Evolutionary conservation across 1,284 basidiomycete genomes (phyloP), one percentile per base, ranked within the genome.

Genomic region (Ganoderma lucidum): DNA sequence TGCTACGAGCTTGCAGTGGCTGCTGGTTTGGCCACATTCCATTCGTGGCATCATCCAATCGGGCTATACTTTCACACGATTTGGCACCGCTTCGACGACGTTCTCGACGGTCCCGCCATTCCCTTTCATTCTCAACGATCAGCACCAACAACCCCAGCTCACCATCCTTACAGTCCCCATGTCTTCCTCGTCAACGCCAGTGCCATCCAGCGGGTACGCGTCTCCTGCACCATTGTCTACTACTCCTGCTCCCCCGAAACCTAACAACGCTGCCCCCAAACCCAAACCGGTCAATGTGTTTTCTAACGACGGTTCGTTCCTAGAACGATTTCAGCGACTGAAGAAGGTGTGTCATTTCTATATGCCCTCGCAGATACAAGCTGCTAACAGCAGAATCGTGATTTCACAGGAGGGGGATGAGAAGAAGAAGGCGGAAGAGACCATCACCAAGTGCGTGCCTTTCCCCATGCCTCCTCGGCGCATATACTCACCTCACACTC

Each of bases 291-390:
- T 80, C 65, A 89, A 89, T 76, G 82, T 89, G 35, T 89, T 89
- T 76, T 83, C 87, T 73, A 84, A 88, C 74, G 88, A 89, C 71
- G 87, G 88, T 32, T 87, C 87, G 37, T 89, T 89, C 76, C 78
- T 88, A 70, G 84, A 88, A 73, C 83, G 87, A n/a, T 84, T 89
- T 74, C 85, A 87, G 79, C 83, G 84, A 51, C 79, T 81, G 63
- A 84, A 84, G 79, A 85, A 83, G 84, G 88, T 86, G 69, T 58
- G 81, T 67, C 39, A 3, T 44, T 64, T 6, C 28, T 23, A 1
- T 30, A 37, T 63, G 30, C 15, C 0, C 8, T 14, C 19, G 44
- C 19, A 23, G 28, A 39, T n/a, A 32, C 6, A 30, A 6, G 23
- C 15, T 5, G 30, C 17, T 32, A 2, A 55, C 15, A 63, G 17